Conservation (phyloP, 495 filamentous ascomycete species). For the Platismatia glauca region DNA sequence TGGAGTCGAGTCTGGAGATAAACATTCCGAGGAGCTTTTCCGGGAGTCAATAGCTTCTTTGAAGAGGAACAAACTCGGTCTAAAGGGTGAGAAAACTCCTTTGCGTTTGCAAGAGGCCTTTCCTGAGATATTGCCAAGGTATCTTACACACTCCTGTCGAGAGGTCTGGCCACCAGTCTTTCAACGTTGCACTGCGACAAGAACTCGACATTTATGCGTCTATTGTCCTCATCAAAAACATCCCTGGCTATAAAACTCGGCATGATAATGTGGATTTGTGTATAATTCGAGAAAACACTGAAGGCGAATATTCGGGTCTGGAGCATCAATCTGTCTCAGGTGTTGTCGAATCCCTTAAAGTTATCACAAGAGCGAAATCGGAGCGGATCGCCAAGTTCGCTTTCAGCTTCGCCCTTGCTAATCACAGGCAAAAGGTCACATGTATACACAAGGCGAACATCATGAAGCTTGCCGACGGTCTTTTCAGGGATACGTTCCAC, state of each 20-base stretch:
- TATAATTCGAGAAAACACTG: conserved; percentile 99
- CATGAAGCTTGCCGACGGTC: conserved; percentile 98
- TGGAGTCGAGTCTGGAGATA: conserved; percentile 76
- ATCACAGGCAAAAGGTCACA: conserved; percentile 96
- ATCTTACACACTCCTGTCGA: conserved; percentile 96
- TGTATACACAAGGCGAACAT: conserved; percentile 99
- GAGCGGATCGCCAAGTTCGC: conserved; percentile 98
- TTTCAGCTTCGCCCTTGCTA: conserved; percentile 93
- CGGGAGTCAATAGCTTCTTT: conserved; percentile 88
- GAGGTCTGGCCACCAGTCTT: conserved; percentile 94
- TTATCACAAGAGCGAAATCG: conserved; percentile 96
- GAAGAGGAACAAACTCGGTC: conserved; percentile 93
- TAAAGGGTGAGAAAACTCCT: conserved; percentile 56
- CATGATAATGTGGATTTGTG: conserved; percentile 94
- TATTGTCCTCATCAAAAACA: conserved; percentile 97
- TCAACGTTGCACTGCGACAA: conserved; percentile 98
- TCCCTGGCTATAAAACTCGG: conserved; percentile 93
- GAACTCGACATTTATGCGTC: conserved; percentile 99
- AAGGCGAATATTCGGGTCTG: conserved; percentile 96
- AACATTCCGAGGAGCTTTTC: conserved; percentile 90
- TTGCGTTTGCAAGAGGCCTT: not conserved
- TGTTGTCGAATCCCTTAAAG: conserved; percentile 98
- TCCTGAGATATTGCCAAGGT: conserved; percentile 34
- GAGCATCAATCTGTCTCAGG: conserved; percentile 97
- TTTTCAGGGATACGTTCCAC: conserved; percentile 96